Evolutionary conservation across 306 rosid species (phyloP), one percentile per base, ranked within the genome.

Genomic region (Prunus dulcis): DNA sequence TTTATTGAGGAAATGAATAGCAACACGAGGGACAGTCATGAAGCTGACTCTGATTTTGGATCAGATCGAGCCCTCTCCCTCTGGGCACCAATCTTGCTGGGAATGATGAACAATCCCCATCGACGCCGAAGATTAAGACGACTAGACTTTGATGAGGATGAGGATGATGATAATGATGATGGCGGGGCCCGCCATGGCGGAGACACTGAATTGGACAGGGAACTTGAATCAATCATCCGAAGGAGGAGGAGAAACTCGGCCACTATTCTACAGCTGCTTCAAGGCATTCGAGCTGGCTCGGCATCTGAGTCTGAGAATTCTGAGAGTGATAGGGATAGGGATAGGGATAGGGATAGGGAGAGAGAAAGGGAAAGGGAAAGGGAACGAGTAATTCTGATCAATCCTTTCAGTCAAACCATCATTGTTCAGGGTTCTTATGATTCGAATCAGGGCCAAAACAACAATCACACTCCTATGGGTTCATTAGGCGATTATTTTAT

Each of bases 61-160:
- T 63, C 90, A 14, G 89, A 86, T 34, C 82, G 86, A 45, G 87
- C 96, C 62, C 89, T 88, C 63, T 88, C 93, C 45, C 89, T 87
- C 14, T 90, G 95, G 93, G 97, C 96, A 1, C 97, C 96, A 2
- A 88, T 92, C 74, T 82, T 92, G 81, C 84, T 87, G 13, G 97
- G 93, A 57, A 90, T 90, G 96, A 88, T 92, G 96, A 86, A 78
- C 25, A 83, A 80, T 84, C 87, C 89, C 63, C 88, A 79, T 14
- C 86, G 87, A 32, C 93, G 81, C 12, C 73, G 86, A 20, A 82
- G 91, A 66, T 55, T 78, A 28, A 83, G 92, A 25, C 90, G 76
- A 13, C 52, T 58, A 8, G 92, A 84, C 38, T 82, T 84, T 1
- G 89, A 83, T 3, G 87, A 71, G 4, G 84, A 86, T 15, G 89